Evolutionary conservation across 2,329 filamentous ascomycete species (phyloP).

Genomic region (Calonectria pteridis): DNA sequence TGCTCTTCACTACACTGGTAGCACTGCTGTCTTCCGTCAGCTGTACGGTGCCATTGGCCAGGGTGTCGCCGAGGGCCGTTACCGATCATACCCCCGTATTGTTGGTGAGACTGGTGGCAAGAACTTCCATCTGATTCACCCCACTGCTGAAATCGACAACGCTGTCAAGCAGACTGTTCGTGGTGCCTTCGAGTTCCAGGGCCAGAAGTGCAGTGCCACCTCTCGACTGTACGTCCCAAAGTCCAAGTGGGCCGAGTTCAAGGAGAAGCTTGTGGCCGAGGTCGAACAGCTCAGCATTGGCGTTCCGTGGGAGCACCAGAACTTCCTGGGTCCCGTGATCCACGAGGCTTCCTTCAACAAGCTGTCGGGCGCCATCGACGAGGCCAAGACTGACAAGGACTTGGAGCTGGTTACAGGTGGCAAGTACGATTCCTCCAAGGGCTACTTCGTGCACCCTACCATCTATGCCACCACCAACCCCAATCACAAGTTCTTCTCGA

Average conservation of each 20-base stretch:
- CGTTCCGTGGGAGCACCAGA: constrained; percentile 74
- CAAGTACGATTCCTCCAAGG: constrained; percentile 80
- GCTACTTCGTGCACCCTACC: constrained; percentile 88
- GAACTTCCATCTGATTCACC: constrained; percentile 91
- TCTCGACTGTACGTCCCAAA: constrained; percentile 83
- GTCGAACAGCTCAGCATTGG: constrained; percentile 79
- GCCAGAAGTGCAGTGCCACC: constrained; percentile 91
- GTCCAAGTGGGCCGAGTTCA: constrained; percentile 81
- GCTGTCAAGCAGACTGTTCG: constrained; percentile 86
- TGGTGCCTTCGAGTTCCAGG: constrained; percentile 91
- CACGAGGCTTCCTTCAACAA: constrained; percentile 86
- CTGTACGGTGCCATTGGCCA: constrained; percentile 89
- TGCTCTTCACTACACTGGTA: constrained; percentile 95
- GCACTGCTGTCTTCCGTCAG: constrained; percentile 89
- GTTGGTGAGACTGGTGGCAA: constrained; percentile 94
- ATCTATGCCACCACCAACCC: constrained; percentile 83
- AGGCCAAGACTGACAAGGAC: constrained; percentile 80
- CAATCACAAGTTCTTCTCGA: constrained; percentile 78
- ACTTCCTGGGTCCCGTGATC: constrained; percentile 91
- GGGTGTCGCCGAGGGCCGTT: constrained; percentile 84
- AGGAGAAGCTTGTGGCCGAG: constrained; percentile 75
- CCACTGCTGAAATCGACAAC: constrained; percentile 81
- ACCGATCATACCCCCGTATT: constrained; percentile 87
- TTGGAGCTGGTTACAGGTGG: constrained; percentile 82
- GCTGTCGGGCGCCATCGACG: constrained; percentile 80